Percentiles rank a stretch among this genome's conserved stretches.
Conservation (phyloP, 1,284 basidiomycete genomes). For the Golubevia pallescens region DNA sequence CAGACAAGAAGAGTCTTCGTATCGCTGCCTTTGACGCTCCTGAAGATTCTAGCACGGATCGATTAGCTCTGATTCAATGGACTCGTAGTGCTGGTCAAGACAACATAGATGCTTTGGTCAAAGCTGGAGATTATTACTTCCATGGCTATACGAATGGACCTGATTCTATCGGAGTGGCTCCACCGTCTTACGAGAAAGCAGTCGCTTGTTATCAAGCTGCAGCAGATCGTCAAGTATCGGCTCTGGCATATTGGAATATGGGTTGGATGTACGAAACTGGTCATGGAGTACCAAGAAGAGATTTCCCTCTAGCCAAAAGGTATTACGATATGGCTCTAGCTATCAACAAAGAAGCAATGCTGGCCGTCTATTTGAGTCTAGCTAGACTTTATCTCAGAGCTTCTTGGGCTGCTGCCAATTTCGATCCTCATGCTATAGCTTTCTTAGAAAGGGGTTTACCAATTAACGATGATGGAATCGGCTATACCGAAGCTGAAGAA, state of each 20-base stretch:
- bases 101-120: slow-evolving; percentile 92
- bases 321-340: slow-evolving; percentile 90
- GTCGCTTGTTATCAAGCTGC: slow-evolving; percentile 89
- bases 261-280: slow-evolving; percentile 99
- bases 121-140: slow-evolving; percentile 89
- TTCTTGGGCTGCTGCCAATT: slow-evolving; percentile 70
- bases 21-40: neutral
- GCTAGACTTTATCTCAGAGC: slow-evolving; percentile 83
- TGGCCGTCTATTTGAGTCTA: slow-evolving; percentile 83
- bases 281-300: slow-evolving; percentile 76
- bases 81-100: slow-evolving; percentile 89
- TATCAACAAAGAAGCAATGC: slow-evolving; percentile 83
- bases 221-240: slow-evolving; percentile 85
- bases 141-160: slow-evolving; percentile 64
- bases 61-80: slow-evolving; percentile 87
- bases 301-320: slow-evolving; percentile 95
- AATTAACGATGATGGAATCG: slow-evolving; percentile 13
- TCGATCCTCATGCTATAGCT: slow-evolving; percentile 35
- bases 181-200: slow-evolving; percentile 78
- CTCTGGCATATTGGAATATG: slow-evolving; percentile 96
- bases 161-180: slow-evolving; percentile 71
- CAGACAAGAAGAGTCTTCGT: neutral
- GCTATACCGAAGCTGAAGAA: slow-evolving; percentile 48
- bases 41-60: slow-evolving; percentile 69
- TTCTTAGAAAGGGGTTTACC: slow-evolving; percentile 18